Base-by-base conservation (phyloP, 1,284 basidiomycete species). In the Takashimella tepidaria region DNA sequence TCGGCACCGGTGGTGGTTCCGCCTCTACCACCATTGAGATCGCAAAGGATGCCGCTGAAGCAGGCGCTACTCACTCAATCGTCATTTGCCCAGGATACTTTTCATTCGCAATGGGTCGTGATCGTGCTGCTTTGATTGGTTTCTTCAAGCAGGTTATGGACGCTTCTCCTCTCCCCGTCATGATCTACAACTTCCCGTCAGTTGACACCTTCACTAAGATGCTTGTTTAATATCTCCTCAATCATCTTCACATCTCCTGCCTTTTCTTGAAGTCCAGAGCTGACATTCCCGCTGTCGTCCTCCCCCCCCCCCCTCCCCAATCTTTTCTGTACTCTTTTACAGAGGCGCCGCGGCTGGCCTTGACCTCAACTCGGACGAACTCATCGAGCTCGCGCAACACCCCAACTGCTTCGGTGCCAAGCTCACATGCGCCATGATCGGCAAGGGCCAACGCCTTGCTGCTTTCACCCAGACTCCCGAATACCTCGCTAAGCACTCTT, bases 161-260 rank as follows among this genome's bases (percentile, higher is more conserved):
- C 66, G 81, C 80, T 2, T 89, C 86, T 1, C 88, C 88, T 0
- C 81, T 95, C 46, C 91, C 90, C 0, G 84, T 86, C 43, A 86
- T 95, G 85, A 81, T 93, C 49, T 95, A 95, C 80, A 93, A 93
- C 77, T 93, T 91, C 78, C 88, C 92, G 45, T 78, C 64, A 64
- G 75, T 70, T 74, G 77, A 12, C 23, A 41, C 10, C 13, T 49
- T 24, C 10, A n/a, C n/a, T n/a, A n/a, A n/a, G n/a, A n/a, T n/a
- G n/a, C n/a, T n/a, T n/a, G n/a, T n/a, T n/a, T n/a, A n/a, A n/a
- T n/a, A n/a, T n/a, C n/a, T n/a, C n/a, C n/a, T n/a, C n/a, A n/a
- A n/a, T n/a, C n/a, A n/a, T n/a, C n/a, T n/a, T n/a, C n/a, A n/a
- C n/a, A n/a, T n/a, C n/a, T n/a, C n/a, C n/a, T n/a, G n/a, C n/a